Conservation (phyloP, 2,329 filamentous ascomycete species). For the Chrysosporium queenslandicum region DNA sequence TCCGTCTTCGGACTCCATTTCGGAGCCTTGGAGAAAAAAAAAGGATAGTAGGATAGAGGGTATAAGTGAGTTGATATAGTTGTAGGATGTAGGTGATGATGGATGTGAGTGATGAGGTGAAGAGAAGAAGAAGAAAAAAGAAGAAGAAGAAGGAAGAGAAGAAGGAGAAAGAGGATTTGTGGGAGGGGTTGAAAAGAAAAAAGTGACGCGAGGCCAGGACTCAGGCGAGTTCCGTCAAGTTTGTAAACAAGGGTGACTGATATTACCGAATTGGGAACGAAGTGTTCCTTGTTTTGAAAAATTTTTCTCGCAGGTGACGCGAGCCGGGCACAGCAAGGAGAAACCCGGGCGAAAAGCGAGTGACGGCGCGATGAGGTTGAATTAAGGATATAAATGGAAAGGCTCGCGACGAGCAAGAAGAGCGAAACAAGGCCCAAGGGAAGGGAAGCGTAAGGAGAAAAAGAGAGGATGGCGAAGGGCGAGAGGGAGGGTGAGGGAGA, state of each 20-base stretch:
- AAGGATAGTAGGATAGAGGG: too few relatives aligned
- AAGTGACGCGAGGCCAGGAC: not conserved
- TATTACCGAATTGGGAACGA: constrained; percentile 1
- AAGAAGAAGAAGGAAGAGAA: not conserved
- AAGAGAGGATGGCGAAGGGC: not conserved
- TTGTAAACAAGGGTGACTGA: not conserved
- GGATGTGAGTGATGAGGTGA: not conserved
- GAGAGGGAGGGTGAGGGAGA: not conserved
- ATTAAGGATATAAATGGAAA: not conserved
- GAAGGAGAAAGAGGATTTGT: not conserved
- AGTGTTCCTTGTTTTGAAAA: constrained; percentile 4
- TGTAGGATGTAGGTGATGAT: not conserved
- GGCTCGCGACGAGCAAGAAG: not conserved
- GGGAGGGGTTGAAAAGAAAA: not conserved
- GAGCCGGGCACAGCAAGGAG: not conserved
- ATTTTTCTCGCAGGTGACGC: not conserved
- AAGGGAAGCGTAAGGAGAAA: too few relatives aligned
- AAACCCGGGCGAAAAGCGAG: not conserved
- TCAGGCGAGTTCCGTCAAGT: constrained; percentile 3
- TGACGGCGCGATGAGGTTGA: not conserved
- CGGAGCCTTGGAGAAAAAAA: too few relatives aligned
- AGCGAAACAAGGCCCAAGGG: too few relatives aligned
- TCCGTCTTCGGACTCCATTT: not conserved
- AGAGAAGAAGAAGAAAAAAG: not conserved
- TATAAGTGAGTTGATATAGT: too few relatives aligned